Evolutionary conservation across 129 eudicot species (phyloP).

Genomic region (Scalesia atractyloides): DNA sequence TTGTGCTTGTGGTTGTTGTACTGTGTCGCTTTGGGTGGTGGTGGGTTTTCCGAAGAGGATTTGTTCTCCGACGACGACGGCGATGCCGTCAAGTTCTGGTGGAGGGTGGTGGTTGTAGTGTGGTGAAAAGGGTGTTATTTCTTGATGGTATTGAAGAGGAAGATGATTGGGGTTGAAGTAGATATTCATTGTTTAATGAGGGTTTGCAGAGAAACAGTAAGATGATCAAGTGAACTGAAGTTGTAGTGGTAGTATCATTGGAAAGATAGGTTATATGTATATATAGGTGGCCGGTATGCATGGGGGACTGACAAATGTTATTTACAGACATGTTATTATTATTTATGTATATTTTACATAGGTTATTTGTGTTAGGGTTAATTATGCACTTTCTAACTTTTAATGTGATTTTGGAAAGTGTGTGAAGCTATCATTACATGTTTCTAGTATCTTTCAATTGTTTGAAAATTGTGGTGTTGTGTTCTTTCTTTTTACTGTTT

Average conservation of each 20-base stretch:
- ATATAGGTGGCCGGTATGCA: conserved; percentile 37
- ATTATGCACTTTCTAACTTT: background rate
- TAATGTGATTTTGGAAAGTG: conserved; percentile 1
- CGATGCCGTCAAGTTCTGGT: conserved; percentile 74
- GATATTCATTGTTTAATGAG: conserved; percentile 11
- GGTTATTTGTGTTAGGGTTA: background rate
- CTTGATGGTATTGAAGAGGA: background rate
- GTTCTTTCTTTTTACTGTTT: background rate
- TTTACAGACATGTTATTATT: background rate
- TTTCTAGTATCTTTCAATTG: background rate
- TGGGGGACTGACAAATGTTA: conserved; percentile 35
- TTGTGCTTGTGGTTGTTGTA: background rate
- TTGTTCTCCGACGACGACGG: conserved; percentile 79
- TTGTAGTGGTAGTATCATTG: conserved; percentile 4
- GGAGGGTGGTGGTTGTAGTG: conserved; percentile 2
- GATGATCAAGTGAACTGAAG: conserved; percentile 15
- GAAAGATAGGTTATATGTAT: background rate
- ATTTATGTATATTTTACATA: background rate
- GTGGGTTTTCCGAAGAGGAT: conserved; percentile 36
- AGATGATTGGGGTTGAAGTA: conserved; percentile 24
- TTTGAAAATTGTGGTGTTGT: background rate
- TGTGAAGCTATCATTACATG: background rate
- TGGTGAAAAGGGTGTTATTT: background rate
- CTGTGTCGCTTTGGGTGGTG: background rate
- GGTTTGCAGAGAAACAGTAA: background rate